Evolutionary conservation across 257 asterid species (phyloP), one percentile per base, ranked within the genome.

Genomic region (Galeopsis tetrahit): DNA sequence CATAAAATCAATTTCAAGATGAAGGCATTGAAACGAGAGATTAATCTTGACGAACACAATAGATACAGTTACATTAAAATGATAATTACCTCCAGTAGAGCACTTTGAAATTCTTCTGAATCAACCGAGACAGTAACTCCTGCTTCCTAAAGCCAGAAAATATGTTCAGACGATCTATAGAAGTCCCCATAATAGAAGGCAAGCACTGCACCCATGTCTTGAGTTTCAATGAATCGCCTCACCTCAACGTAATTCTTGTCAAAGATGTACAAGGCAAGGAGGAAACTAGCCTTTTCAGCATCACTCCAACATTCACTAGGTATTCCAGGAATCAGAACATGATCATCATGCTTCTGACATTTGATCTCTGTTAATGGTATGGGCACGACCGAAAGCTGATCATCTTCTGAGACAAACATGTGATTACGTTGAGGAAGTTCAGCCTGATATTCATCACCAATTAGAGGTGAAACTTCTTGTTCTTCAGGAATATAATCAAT

Each of bases 71-170:
- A 49, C 31, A 49, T 49, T 49, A 14, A 49, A 49, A 49, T 28
- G 6, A 28, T 38, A 11, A 59, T 65, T 83, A 91, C 96, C 97
- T 89, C 89, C 51, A 69, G 36, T 44, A 91, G 69, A 62, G 83
- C 77, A 36, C 68, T 76, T 67, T 65, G 81, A 74, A 76, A 53
- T 67, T 89, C 86, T 66, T 86, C 91, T 75, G 81, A 63, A 77
- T 48, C 75, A 91, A 52, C 34, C 97, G 90, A 72, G 89, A 78
- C 34, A 89, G 52, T 13, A 91, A 70, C 66, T 87, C 97, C 60
- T 87, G 92, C 81, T 71, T 91, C 82, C 97, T 91, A 42, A 42
- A 15, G 75, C 97, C 97, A 10, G 82, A 84, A 69, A 91, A 91
- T 78, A 91, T 83, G 78, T 38, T 75, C 95, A 43, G 71, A 65